Evolutionary conservation across 371 early-diverging fungal species (phyloP).

Genomic region (Mucor lusitanicus): DNA sequence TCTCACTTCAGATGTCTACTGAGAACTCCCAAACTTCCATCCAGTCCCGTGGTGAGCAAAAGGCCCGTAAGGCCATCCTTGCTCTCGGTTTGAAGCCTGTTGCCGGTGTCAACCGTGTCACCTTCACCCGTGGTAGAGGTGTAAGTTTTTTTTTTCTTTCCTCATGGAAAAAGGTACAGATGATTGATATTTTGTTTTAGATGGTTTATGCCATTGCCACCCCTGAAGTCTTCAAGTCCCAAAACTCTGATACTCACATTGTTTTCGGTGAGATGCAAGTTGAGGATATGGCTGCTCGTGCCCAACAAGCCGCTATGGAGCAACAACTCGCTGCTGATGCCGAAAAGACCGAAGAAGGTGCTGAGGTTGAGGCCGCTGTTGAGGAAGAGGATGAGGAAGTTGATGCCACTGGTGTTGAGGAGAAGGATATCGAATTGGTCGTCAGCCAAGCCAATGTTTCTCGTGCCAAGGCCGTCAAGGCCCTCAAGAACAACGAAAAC

Average conservation of each 20-base stretch:
- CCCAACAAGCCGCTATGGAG: slow-evolving; percentile 69
- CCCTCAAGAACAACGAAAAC: slow-evolving; percentile 82
- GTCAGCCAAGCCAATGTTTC: slow-evolving; percentile 88
- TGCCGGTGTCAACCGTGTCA: slow-evolving; percentile 88
- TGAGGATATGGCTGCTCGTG: slow-evolving; percentile 84
- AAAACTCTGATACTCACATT: slow-evolving; percentile 90
- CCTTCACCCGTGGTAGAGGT: slow-evolving; percentile 84
- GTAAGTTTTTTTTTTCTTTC: slow-evolving; percentile 42
- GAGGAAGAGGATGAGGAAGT: slow-evolving; percentile 66
- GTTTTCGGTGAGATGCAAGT: slow-evolving; percentile 95
- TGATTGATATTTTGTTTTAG: slow-evolving; percentile 26
- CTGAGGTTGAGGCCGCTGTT: neutral
- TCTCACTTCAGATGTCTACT: slow-evolving; percentile 22
- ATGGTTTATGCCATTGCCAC: slow-evolving; percentile 85
- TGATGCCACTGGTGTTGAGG: slow-evolving; percentile 79
- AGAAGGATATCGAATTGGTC: slow-evolving; percentile 93
- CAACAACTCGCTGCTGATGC: slow-evolving; percentile 56
- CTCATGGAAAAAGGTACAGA: neutral
- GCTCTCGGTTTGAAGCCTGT: slow-evolving; percentile 92
- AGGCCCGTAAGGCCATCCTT: slow-evolving; percentile 94
- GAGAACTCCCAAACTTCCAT: slow-evolving; percentile 41
- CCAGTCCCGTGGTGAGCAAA: slow-evolving; percentile 87
- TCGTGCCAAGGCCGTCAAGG: slow-evolving; percentile 91
- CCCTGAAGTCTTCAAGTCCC: slow-evolving; percentile 94
- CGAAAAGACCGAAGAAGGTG: slow-evolving; percentile 2